Percentiles rank a stretch among this genome's conserved stretches.
These are phyloP conservation scores for Colletotrichum nymphaeae DNA, from an alignment of 2,329 filamentous ascomycete genomes.

Conservation along the genomic window DNA sequence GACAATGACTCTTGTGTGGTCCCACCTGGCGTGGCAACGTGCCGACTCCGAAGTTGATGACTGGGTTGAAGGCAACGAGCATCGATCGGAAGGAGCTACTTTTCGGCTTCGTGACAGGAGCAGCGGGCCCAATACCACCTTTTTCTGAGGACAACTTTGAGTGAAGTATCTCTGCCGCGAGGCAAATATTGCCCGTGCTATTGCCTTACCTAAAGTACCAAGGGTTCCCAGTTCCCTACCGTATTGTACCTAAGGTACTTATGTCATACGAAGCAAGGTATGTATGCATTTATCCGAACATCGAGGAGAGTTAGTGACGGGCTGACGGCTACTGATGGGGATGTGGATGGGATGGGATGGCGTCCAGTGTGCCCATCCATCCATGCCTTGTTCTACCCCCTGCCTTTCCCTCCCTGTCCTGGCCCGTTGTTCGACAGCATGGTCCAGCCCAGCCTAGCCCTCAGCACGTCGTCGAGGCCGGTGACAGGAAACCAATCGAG, in stretches of 20 bases:
- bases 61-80: too few relatives aligned
- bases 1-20: neutral
- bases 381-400: neutral
- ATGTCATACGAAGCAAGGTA: too few relatives aligned
- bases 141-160: too few relatives aligned
- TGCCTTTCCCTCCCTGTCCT: neutral
- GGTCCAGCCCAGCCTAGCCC: neutral
- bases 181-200: too few relatives aligned
- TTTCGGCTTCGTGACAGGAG: neutral
- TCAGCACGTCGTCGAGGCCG: neutral
- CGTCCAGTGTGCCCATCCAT: neutral
- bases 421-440: neutral
- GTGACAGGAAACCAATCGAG: neutral
- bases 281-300: too few relatives aligned
- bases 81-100: too few relatives aligned
- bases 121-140: neutral
- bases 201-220: too few relatives aligned
- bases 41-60: neutral
- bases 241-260: too few relatives aligned
- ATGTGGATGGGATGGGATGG: neutral
- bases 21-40: neutral
- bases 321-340: neutral
- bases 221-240: too few relatives aligned
- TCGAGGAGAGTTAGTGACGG: too few relatives aligned
- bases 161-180: neutral